These are phyloP conservation scores for Xylaria sp. DNA, from an alignment of 2,329 filamentous ascomycete genomes.

Conservation along the genomic window DNA sequence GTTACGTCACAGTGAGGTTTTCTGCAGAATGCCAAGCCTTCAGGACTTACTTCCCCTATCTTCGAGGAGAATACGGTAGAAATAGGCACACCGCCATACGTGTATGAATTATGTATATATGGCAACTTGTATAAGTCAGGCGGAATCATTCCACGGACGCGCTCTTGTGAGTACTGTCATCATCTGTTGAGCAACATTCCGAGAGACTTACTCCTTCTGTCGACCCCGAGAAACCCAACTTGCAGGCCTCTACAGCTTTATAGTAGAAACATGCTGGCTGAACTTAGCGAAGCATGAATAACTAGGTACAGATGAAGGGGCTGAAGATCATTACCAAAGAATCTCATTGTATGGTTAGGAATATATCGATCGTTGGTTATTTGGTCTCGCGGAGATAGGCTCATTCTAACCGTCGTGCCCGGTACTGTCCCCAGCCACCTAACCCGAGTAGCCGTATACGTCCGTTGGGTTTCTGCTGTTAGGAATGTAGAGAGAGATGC, in stretches of 20 bases:
- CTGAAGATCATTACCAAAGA: constrained; percentile 16
- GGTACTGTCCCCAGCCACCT: neutral
- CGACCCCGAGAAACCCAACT: constrained; percentile 6
- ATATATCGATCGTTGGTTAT: constrained; percentile 11
- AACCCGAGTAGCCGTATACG: neutral
- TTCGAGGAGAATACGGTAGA: neutral
- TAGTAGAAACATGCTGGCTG: neutral
- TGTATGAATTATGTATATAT: neutral
- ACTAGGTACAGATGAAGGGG: neutral
- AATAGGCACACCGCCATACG: constrained; percentile 19
- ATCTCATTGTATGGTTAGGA: constrained; percentile 12
- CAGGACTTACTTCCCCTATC: constrained; percentile 11
- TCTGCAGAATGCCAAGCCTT: constrained; percentile 18
- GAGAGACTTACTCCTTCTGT: neutral
- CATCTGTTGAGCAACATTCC: constrained; percentile 4
- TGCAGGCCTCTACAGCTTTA: constrained; percentile 3
- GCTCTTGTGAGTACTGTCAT: constrained; percentile 7
- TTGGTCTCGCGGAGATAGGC: constrained; percentile 5
- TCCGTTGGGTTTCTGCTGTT: neutral
- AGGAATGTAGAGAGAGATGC: neutral
- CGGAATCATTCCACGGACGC: neutral
- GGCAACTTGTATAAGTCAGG: constrained; percentile 1
- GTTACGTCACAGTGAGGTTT: constrained; percentile 20
- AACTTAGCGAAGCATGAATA: neutral
- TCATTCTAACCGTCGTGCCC: constrained; percentile 8